These are phyloP conservation scores for Neofusicoccum sp. DNA, from an alignment of 2,329 filamentous ascomycete genomes.

Conservation along the genomic window DNA sequence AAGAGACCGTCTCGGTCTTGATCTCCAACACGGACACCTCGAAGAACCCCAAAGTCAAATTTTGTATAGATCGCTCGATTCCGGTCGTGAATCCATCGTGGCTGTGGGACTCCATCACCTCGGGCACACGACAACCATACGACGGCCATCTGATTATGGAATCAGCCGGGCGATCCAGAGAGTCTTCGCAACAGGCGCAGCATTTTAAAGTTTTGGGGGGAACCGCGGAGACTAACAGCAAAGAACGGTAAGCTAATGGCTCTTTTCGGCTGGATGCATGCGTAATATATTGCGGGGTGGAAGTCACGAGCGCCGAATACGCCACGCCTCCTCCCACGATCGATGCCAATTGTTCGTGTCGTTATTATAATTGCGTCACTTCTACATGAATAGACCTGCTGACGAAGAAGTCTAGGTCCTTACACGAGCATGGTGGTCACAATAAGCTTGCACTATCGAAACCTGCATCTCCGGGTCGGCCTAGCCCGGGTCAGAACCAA, in stretches of 20 bases:
- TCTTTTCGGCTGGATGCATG: background rate
- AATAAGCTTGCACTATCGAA: conserved; percentile 13
- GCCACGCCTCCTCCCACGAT: background rate
- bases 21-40: conserved; percentile 62
- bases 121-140: conserved; percentile 2
- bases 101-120: conserved; percentile 66
- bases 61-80: conserved; percentile 71
- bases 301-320: background rate
- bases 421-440: background rate
- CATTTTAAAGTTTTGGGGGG: background rate
- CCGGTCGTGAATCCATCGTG: conserved; percentile 79
- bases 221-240: background rate
- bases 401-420: background rate
- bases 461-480: background rate
- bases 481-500: background rate
- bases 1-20: conserved; percentile 69
- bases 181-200: background rate
- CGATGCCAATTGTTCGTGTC: background rate
- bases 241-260: conserved; percentile 15
- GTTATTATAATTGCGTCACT: background rate
- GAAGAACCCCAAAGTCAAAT: conserved; percentile 73
- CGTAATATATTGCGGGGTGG: background rate
- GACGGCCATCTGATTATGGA: conserved; percentile 21
- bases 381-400: background rate
- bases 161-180: conserved; percentile 21